Evolutionary conservation across 2,329 filamentous ascomycete genomes (phyloP), one percentile per base, ranked within the genome.

Genomic region (Fusarium sp.): DNA sequence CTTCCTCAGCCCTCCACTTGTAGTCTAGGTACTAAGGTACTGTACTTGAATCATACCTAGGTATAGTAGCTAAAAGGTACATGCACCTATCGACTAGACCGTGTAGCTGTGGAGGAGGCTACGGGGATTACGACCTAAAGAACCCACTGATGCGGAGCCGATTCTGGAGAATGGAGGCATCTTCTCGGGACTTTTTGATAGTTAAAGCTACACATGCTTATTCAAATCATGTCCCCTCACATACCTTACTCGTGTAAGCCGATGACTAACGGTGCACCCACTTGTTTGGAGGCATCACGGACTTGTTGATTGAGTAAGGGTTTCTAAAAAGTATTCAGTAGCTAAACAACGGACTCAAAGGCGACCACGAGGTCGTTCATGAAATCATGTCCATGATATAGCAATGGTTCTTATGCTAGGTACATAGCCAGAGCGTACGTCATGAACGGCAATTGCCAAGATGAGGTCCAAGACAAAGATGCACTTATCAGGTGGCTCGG

Each of bases 401-500:
- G 23, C 23, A 36, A n/a, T 50, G 26, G 16, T 38, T 20, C 12
- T 18, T 36, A 53, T 23, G 16, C 16, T n/a, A 36, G 12, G 18
- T 49, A 30, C 60, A 57, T 37, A 50, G 59, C 34, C 23, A n/a
- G 31, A 11, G 31, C 41, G 38, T 58, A 61, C 42, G 58, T 63
- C 58, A 63, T 44, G 28, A 33, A 20, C 34, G 16, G 38, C 23
- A 26, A 44, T n/a, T 50, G 59, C 61, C 51, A 58, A 64, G 51
- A 20, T 31, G 33, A 49, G 28, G 6, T 20, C 51, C 33, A 64
- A 57, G 51, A 50, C 34, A 45, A 64, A 45, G n/a, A 64, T 64
- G 44, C 51, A 40, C 33, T 31, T 40, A 57, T 36, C 30, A 50
- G 28, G 16, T 49, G 38, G 37, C 50, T 57, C 28, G 50, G 58